Evolutionary conservation across 352 stramenopile species (phyloP).

Genomic region (Pythium vanterpoolii): DNA sequence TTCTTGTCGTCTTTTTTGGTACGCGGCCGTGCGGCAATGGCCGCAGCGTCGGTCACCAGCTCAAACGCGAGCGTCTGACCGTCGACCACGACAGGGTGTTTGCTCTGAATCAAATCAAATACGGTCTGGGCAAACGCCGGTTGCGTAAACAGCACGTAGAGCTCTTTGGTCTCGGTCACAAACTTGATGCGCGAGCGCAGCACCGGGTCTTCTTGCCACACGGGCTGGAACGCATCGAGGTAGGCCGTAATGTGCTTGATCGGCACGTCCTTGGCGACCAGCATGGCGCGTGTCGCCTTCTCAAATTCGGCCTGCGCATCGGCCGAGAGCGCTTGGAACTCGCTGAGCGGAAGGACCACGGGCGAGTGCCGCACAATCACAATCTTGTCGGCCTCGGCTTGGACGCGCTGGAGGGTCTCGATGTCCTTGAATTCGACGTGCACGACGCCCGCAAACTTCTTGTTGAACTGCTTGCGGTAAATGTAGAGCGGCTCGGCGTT

Average conservation of each 20-base stretch:
- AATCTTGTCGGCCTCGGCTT: constrained; percentile 47
- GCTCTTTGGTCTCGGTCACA: constrained; percentile 53
- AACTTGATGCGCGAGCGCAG: constrained; percentile 73
- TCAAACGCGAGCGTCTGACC: constrained; percentile 67
- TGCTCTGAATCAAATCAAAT: constrained; percentile 35
- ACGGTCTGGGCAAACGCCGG: constrained; percentile 63
- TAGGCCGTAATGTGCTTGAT: constrained; percentile 68
- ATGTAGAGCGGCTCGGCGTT: constrained; percentile 70
- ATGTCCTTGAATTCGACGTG: constrained; percentile 75
- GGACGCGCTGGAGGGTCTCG: constrained; percentile 46
- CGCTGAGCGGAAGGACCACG: constrained; percentile 44
- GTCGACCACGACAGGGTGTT: constrained; percentile 49
- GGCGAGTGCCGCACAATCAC: constrained; percentile 59
- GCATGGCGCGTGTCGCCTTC: constrained; percentile 76
- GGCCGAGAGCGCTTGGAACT: constrained; percentile 60
- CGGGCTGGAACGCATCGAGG: constrained; percentile 58
- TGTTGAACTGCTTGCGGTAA: constrained; percentile 63
- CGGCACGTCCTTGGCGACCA: constrained; percentile 81
- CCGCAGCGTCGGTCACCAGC: constrained; percentile 66
- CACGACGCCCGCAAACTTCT: constrained; percentile 69
- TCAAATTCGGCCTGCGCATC: constrained; percentile 82
- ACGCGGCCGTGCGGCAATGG: constrained; percentile 70
- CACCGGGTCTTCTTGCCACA: constrained; percentile 68
- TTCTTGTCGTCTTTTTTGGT: constrained; percentile 43
- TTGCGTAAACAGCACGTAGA: constrained; percentile 82